Evolutionary conservation across 371 early-diverging fungal species (phyloP).

Genomic region (Apophysomyces ossiformis): DNA sequence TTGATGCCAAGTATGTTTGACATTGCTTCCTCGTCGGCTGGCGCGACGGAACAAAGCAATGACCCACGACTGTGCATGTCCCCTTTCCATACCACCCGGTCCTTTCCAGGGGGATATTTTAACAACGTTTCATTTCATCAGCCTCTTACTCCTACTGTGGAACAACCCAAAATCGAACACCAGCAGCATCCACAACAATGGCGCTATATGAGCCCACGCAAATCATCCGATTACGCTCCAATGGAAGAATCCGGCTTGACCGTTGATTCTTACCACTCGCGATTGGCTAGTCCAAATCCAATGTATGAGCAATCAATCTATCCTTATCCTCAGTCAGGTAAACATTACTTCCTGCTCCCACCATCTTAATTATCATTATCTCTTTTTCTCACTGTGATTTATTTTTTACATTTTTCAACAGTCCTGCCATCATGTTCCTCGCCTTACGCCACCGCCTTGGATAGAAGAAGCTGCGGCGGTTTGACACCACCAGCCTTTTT

Average conservation of each 20-base stretch:
- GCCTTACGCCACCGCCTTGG: background rate
- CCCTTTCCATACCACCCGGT: slow-evolving; percentile 14
- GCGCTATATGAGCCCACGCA: slow-evolving; percentile 18
- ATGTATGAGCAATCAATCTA: background rate
- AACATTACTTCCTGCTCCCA: background rate
- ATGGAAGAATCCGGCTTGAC: slow-evolving; percentile 30
- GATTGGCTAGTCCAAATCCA: slow-evolving; percentile 23
- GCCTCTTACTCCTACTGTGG: slow-evolving; percentile 10
- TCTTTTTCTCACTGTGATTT: background rate
- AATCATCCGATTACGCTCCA: slow-evolving; percentile 7
- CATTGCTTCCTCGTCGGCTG: slow-evolving; percentile 21
- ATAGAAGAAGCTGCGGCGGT: slow-evolving; percentile 13
- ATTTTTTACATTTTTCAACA: background rate
- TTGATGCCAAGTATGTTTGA: slow-evolving; percentile 14
- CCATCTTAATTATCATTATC: background rate
- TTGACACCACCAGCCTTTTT: slow-evolving; percentile 25
- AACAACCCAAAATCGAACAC: slow-evolving; percentile 8
- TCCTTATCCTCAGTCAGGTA: slow-evolving; percentile 6
- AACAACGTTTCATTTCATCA: slow-evolving; percentile 14
- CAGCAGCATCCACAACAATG: slow-evolving; percentile 15
- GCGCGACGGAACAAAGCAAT: slow-evolving; percentile 20
- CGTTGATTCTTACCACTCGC: slow-evolving; percentile 22
- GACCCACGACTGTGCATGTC: slow-evolving; percentile 12
- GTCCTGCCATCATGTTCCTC: background rate
- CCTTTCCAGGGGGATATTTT: slow-evolving; percentile 14